Base-by-base conservation (phyloP, 768 basidiomycete species). In the Sutorius australiensis region DNA sequence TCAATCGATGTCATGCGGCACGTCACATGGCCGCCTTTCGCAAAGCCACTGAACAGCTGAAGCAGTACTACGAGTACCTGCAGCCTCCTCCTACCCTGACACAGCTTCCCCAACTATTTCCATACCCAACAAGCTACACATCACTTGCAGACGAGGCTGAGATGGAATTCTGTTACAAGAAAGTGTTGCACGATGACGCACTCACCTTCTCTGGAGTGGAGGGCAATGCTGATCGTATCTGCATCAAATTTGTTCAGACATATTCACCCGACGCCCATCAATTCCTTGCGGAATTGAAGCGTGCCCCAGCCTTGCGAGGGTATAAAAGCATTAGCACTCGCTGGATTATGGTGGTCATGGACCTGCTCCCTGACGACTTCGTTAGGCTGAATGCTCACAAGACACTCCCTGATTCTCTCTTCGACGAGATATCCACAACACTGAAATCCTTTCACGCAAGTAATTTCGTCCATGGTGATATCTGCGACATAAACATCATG, bases 1-100 rank as follows among this genome's bases (percentile, higher is more conserved):
- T 46, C 0, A 54, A 51, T 38, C 46, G 44, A 5, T 2, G 37
- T 16, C 21, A 4, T 0, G 37, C n/a, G 0, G 61, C 61, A 42
- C 61, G 61, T 31, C 48, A 62, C 46, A 47, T 72, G 43, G 63
- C 59, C 28, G 67, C 70, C 13, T 57, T 71, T 16, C 54, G 55
- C 36, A 59, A 59, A 12, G 70, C 69, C 10, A 32, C 59, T 19
- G 40, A 31, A 45, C 28, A 55, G 28, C 51, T 73, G 12, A 28
- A 55, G 40, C 5, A 41, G n/a, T 66, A 67, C 59, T 72, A 73
- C 36, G 27, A 61, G 17, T 36, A 0, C 28, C 46, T 61, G 37
- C 4, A 7, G 6, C n/a, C 6, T 17, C n/a, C 9, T 37, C n/a
- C n/a, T n/a, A n/a, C n/a, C n/a, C n/a, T n/a, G n/a, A n/a, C n/a